phyloP scores from a whole-genome alignment of 495 filamentous ascomycete genomes.

The Pyronema omphalodes region DNA sequence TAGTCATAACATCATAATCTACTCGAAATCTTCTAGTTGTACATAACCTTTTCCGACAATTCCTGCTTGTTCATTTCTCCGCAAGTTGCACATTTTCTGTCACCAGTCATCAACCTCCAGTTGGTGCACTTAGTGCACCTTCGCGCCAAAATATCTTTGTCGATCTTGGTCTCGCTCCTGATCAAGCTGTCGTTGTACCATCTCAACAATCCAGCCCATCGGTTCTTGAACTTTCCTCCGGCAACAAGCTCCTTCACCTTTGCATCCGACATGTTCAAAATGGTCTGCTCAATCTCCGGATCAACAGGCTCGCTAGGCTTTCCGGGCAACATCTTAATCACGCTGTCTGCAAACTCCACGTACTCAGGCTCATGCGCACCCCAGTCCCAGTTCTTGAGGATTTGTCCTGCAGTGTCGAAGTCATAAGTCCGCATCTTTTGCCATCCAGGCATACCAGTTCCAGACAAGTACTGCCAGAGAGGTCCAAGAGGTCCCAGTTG shows the following conservation, averaged over 20 bases:
- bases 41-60: no score
- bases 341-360: background rate
- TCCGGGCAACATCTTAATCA: background rate
- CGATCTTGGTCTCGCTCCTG: slow-evolving; percentile 3
- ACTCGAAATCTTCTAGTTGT: no score
- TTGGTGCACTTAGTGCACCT: background rate
- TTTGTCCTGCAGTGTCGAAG: background rate
- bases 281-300: background rate
- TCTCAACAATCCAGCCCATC: slow-evolving; percentile 4
- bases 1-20: no score
- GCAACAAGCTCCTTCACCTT: background rate
- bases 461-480: slow-evolving; percentile 7
- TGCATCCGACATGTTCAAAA: background rate
- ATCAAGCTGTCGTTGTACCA: slow-evolving; percentile 3
- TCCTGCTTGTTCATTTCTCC: no score
- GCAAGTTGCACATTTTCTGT: no score
- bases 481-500: slow-evolving; percentile 1
- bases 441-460: slow-evolving; percentile 4
- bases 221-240: slow-evolving; percentile 1
- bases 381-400: slow-evolving; percentile 7
- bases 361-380: slow-evolving; percentile 4
- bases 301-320: background rate
- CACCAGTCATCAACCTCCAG: no score
- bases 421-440: background rate
- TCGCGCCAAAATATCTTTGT: slow-evolving; percentile 3